These are phyloP conservation scores for Rhodomyrtus tomentosa DNA, from an alignment of 345 rosid genomes.

Conservation along the genomic window DNA sequence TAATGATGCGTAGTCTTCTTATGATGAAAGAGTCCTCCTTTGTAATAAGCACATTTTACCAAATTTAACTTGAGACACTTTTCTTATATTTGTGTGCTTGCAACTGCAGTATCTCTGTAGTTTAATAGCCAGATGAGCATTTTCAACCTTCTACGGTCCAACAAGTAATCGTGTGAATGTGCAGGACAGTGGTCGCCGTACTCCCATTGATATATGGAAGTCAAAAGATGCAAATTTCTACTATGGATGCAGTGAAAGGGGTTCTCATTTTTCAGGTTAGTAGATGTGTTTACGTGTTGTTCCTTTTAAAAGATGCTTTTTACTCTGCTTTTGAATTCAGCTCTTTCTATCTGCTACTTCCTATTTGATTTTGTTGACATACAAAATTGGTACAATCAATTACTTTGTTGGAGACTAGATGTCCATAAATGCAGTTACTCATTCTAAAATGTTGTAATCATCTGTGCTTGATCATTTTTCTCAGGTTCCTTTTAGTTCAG, in stretches of 20 bases:
- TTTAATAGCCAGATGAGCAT: not conserved
- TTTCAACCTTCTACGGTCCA: not conserved
- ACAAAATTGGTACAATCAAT: not conserved
- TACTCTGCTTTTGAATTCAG: not conserved
- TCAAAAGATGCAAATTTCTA: conserved; percentile 50
- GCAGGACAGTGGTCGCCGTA: conserved; percentile 45
- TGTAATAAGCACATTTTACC: not conserved
- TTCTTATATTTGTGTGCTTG: not conserved
- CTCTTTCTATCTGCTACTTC: not conserved
- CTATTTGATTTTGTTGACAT: not conserved
- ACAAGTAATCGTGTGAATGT: not conserved
- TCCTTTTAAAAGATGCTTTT: not conserved
- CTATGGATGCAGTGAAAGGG: conserved; percentile 79
- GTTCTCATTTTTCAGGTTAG: conserved; percentile 60
- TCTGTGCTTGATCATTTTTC: not conserved
- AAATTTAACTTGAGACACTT: not conserved
- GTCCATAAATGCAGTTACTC: not conserved
- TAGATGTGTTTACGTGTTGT: not conserved
- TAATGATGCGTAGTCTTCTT: not conserved
- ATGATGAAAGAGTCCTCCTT: not conserved
- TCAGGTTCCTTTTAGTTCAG: not conserved
- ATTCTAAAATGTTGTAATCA: not conserved
- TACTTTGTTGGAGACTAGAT: not conserved
- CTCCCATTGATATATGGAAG: conserved; percentile 80
- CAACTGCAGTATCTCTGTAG: not conserved